phyloP scores from a whole-genome alignment of 495 filamentous ascomycete genomes.

The Aspergillus ostianus region DNA sequence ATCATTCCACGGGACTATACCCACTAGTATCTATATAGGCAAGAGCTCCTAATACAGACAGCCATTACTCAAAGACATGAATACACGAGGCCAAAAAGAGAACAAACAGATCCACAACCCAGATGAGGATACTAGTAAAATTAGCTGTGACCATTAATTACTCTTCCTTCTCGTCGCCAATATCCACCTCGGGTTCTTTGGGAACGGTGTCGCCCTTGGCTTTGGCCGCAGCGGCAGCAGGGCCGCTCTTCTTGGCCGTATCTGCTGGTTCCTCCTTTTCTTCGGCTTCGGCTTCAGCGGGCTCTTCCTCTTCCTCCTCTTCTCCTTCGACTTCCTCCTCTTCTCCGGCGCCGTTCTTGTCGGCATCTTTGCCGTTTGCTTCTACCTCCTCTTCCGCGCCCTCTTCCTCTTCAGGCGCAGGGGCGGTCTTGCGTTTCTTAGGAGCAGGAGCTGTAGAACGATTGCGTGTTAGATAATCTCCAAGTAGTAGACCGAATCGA shows the following conservation, averaged over 20 bases:
- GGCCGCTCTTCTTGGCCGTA: constrained; percentile 39
- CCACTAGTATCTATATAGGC: neutral
- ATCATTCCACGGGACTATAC: neutral
- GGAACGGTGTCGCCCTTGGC: constrained; percentile 45
- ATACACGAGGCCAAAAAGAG: neutral
- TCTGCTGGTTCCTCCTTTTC: constrained; percentile 27
- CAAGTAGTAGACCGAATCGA: neutral
- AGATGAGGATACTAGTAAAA: neutral
- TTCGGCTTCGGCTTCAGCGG: constrained; percentile 30
- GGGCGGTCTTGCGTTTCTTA: constrained; percentile 42
- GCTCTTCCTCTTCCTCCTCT: constrained; percentile 35
- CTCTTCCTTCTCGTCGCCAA: constrained; percentile 33
- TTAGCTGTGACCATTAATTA: neutral
- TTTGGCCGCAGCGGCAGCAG: constrained; percentile 42
- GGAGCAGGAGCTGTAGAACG: constrained; percentile 31
- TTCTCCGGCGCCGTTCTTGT: constrained; percentile 25
- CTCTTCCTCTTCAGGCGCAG: constrained; percentile 22
- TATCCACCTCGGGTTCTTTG: constrained; percentile 49
- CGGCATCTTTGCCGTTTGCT: constrained; percentile 33
- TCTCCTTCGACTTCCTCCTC: constrained; percentile 34
- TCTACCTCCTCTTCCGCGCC: constrained; percentile 32
- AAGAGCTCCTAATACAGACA: neutral
- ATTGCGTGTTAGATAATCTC: neutral
- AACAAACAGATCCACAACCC: neutral
- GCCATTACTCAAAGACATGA: neutral